These are phyloP conservation scores for Ogataea trehaloabstinens DNA, from an alignment of 805 yeast genomes.

Conservation along the genomic window DNA sequence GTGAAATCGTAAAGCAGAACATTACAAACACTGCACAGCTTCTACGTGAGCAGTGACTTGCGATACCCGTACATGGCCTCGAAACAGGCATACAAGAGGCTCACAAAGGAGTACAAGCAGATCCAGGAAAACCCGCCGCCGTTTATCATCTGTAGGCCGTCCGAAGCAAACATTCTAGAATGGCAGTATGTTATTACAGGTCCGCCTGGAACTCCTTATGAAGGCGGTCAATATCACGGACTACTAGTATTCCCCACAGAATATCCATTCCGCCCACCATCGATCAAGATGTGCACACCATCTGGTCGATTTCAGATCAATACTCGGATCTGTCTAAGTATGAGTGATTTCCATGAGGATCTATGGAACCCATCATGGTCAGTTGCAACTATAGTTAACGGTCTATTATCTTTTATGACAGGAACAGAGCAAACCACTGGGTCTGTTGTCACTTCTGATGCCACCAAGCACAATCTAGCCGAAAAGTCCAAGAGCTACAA, in stretches of 20 bases:
- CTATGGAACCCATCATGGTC: conserved; percentile 98
- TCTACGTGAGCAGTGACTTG: no score
- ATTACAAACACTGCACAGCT: no score
- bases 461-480: conserved; percentile 57
- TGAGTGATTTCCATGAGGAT: conserved; percentile 94
- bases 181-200: conserved; percentile 95
- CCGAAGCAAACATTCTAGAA: conserved; percentile 81
- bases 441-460: conserved; percentile 63
- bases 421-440: conserved; percentile 85
- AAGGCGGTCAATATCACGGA: conserved; percentile 87
- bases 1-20: no score
- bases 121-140: conserved; percentile 83
- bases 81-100: conserved; percentile 37
- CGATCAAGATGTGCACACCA: conserved; percentile 86
- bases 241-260: conserved; percentile 78
- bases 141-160: conserved; percentile 78
- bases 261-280: conserved; percentile 90
- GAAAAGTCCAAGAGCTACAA: conserved; percentile 60
- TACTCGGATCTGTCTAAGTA: conserved; percentile 81
- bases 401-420: conserved; percentile 89
- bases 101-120: conserved; percentile 78
- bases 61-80: conserved; percentile 25
- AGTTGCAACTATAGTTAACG: conserved; percentile 83
- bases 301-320: conserved; percentile 83
- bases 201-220: conserved; percentile 86